Evolutionary conservation across 164 flowering plant genomes (phyloP).

Genomic region (Umbellularia californica): DNA sequence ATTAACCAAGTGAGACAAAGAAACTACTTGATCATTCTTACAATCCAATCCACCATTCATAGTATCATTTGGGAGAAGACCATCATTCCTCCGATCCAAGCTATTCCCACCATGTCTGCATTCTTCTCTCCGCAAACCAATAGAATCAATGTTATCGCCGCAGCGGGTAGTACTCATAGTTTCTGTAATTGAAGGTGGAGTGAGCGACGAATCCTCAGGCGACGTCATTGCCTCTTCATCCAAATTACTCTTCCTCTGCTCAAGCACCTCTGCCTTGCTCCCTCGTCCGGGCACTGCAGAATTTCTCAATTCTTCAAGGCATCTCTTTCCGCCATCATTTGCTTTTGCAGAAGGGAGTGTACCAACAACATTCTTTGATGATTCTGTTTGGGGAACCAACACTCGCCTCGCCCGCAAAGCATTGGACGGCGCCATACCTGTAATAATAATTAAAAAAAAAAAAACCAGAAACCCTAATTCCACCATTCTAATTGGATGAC

Average conservation of each 20-base stretch:
- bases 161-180: slow-evolving; percentile 21
- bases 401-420: slow-evolving; percentile 51
- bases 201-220: slow-evolving; percentile 36
- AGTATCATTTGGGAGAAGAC: slow-evolving; percentile 5
- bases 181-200: slow-evolving; percentile 44
- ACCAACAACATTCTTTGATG: slow-evolving; percentile 15
- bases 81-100: background rate
- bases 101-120: slow-evolving; percentile 3
- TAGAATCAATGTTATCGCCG: slow-evolving; percentile 24
- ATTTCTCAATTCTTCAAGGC: background rate
- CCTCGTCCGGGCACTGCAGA: background rate
- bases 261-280: background rate
- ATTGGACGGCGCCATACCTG: slow-evolving; percentile 51
- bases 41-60: background rate
- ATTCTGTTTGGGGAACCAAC: slow-evolving; percentile 43
- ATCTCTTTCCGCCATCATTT: background rate
- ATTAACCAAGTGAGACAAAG: background rate
- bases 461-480: background rate
- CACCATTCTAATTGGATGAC: background rate
- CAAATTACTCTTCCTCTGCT: background rate
- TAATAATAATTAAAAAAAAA: no score
- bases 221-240: slow-evolving; percentile 1
- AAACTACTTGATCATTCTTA: background rate
- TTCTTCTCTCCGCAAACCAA: slow-evolving; percentile 22
- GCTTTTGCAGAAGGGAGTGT: background rate